Evolutionary conservation across 192 early-diverging fungal genomes (phyloP), one percentile per base, ranked within the genome.

Genomic region (Kappamyces sp.): DNA sequence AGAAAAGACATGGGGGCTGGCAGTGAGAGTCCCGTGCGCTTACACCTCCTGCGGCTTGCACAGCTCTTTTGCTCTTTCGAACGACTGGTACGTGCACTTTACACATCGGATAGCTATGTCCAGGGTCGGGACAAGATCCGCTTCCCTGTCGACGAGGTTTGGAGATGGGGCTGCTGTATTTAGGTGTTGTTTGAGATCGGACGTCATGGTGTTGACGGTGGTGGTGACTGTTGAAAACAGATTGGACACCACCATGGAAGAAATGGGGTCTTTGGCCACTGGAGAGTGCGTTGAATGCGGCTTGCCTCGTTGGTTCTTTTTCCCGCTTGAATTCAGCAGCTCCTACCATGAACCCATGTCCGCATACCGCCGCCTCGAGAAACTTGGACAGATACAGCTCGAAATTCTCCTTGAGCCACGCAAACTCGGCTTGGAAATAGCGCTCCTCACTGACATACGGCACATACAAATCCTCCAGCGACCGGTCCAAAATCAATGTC

Each of bases 381-480:
- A 22, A 22, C 22, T 22, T 22, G 22, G 22, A 22, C 2, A 73
- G 50, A 51, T 69, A 68, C 14, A 69, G 30, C 39, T 66, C 53
- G 15, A 90, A 86, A 5, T 83, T 68, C 33, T 91, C 86, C 37
- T 62, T 64, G 7, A 98, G 61, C 38, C 85, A 88, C 7, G 74
- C 62, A 35, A 79, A 68, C 68, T 98, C 94, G 30, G 80, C 81
- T 4, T 83, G 76, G 46, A 95, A 74, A 64, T 95, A 98, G 60
- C 88, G 87, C 57, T 88, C 81, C 11, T 86, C 90, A 43, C 92
- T 89, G 12, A 87, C 87, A 66, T 93, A 96, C 37, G 95, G 89
- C 32, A 96, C 89, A 71, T 93, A 98, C 49, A 98, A 78, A 61
- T 98, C 95, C 51, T 92, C 90, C 68, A 93, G 85, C 64, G 86